phyloP scores from a whole-genome alignment of 371 early-diverging fungal species.

The Haplosporangium sp. region DNA sequence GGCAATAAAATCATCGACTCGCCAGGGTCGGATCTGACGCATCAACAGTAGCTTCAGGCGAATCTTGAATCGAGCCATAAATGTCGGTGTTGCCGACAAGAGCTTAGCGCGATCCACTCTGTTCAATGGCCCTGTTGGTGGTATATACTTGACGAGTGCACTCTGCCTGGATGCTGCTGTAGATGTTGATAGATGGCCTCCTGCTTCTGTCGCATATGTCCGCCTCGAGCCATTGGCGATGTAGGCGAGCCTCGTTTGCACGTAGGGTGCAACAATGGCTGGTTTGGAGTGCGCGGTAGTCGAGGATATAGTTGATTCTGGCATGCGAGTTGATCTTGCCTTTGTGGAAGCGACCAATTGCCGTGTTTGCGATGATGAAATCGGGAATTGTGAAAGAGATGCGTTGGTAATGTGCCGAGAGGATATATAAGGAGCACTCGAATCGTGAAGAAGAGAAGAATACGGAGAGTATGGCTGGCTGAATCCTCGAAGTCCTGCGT shows the following conservation, averaged over 20 bases:
- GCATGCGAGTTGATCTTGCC: too few relatives aligned
- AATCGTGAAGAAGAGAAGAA: too few relatives aligned
- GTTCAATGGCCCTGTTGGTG: constrained; percentile 44
- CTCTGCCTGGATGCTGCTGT: constrained; percentile 6
- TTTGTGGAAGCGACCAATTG: too few relatives aligned
- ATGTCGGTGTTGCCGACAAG: constrained; percentile 43
- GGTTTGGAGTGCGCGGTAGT: constrained; percentile 1
- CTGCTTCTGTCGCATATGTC: constrained; percentile 14
- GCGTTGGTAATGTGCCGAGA: constrained; percentile 3
- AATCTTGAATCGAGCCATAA: constrained; percentile 61
- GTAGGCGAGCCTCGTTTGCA: constrained; percentile 24
- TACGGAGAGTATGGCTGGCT: background rate
- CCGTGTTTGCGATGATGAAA: too few relatives aligned
- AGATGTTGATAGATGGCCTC: background rate
- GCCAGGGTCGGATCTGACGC: constrained; percentile 82
- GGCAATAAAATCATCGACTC: constrained; percentile 90
- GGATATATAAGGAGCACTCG: too few relatives aligned
- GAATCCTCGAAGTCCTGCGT: constrained; percentile 19
- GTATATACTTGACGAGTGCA: constrained; percentile 51
- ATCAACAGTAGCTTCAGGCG: constrained; percentile 69
- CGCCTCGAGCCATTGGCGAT: constrained; percentile 10
- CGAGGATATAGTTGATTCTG: background rate
- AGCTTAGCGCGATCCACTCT: constrained; percentile 45
- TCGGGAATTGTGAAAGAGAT: background rate
- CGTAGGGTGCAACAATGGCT: background rate